Conservation (phyloP, 495 filamentous ascomycete species). For the Aspergillus nidulans region DNA sequence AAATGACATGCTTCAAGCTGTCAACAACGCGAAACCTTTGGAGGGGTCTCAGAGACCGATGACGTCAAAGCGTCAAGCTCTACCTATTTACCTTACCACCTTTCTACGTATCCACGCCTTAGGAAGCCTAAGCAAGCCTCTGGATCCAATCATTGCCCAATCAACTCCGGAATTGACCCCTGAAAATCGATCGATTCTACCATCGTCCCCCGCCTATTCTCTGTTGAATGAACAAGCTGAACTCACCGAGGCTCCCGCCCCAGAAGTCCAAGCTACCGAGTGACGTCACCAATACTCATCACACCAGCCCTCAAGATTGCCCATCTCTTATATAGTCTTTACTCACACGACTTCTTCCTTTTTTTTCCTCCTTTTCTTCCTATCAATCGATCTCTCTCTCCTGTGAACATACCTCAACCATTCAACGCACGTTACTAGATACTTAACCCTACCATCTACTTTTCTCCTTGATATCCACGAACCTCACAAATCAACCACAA, state of each 20-base stretch:
- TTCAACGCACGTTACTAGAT: not conserved
- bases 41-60: conserved; percentile 3
- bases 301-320: not conserved
- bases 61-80: conserved; percentile 16
- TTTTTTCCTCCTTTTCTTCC: not conserved
- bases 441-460: not conserved
- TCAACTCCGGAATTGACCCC: not conserved
- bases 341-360: conserved; percentile 5
- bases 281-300: conserved; percentile 7
- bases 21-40: conserved; percentile 1
- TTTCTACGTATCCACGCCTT: not conserved
- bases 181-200: conserved; percentile 11
- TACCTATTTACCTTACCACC: not conserved
- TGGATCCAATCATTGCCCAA: not conserved
- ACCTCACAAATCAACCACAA: conserved; percentile 50
- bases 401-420: not conserved
- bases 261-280: not conserved
- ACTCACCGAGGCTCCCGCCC: not conserved
- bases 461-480: conserved; percentile 7
- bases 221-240: not conserved
- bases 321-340: not conserved
- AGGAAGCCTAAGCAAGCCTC: not conserved
- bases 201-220: conserved; percentile 6
- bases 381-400: not conserved
- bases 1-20: not conserved